Evolutionary conservation across 805 yeast species (phyloP), one percentile per base, ranked within the genome.

Genomic region (Metschnikowia hibisci): DNA sequence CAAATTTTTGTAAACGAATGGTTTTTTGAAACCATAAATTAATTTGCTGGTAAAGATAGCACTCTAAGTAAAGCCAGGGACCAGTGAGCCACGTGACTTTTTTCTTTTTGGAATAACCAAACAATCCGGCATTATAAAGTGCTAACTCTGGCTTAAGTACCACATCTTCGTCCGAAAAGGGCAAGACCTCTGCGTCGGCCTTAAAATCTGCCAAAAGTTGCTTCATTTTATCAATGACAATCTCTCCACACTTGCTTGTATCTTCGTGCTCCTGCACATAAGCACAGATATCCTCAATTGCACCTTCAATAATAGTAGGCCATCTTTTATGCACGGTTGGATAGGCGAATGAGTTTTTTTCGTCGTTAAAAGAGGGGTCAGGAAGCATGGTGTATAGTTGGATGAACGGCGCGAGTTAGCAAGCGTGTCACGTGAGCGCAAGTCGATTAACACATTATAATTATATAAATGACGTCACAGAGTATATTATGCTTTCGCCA

Each of bases 61-160:
- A 84, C 63, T 95, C 99, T 32, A 84, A 69, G 57, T 74, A 84
- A 42, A 93, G 68, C 99, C 99, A 93, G 14, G 96, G 96, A 1
- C 91, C 95, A 7, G 82, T 73, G 35, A 71, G 66, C 97, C 97
- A 93, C 12, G 85, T 78, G 41, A 74, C 56, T 13, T 45, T 39
- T 45, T 51, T 59, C 3, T 44, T 34, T 20, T 42, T 41, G 39
- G 61, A 63, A 36, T 67, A 53, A 20, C 57, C 50, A 18, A 55
- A 58, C 53, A 81, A 64, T 28, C 76, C 73, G 3, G 72, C 74
- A 64, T 91, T 87, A 67, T 79, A 90, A 6, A 77, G 67, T 10
- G 62, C 60, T 44, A 82, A 74, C 63, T 64, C 69, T 0, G 72
- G 63, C 41, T 86, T 68, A 12, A 73, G 67, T 35, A 60, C 50